Conservation (phyloP, 1,284 basidiomycete species). For the Pterula multifida region DNA sequence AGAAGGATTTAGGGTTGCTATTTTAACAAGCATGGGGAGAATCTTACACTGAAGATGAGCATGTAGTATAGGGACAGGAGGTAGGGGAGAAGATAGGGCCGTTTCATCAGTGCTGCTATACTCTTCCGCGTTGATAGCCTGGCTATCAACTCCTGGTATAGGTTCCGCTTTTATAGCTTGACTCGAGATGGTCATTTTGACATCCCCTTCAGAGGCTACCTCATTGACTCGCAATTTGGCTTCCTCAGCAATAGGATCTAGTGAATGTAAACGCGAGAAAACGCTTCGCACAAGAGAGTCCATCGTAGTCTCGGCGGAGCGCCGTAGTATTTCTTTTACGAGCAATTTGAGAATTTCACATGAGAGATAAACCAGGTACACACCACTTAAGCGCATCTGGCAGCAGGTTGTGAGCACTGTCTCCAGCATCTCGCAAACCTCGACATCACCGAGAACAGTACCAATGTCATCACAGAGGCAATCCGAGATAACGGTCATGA, state of each 20-base stretch:
- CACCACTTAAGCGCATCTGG: constrained; percentile 89
- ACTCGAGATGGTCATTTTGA: constrained; percentile 43
- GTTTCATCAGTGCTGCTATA: background rate
- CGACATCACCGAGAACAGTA: constrained; percentile 72
- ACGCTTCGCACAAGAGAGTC: constrained; percentile 76
- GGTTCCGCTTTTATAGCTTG: background rate
- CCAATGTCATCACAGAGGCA: constrained; percentile 67
- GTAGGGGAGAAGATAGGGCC: background rate
- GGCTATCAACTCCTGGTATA: background rate
- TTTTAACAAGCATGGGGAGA: constrained; percentile 5
- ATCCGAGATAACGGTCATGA: constrained; percentile 85
- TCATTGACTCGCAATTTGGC: constrained; percentile 38
- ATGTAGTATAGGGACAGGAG: background rate
- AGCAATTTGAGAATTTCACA: constrained; percentile 47
- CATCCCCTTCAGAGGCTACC: constrained; percentile 43
- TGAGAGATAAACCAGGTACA: constrained; percentile 20
- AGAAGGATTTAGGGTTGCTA: constrained; percentile 13
- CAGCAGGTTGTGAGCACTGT: constrained; percentile 96
- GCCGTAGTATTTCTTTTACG: constrained; percentile 34
- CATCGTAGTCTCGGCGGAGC: constrained; percentile 93
- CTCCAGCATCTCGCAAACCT: constrained; percentile 97
- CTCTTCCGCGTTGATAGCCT: no score
- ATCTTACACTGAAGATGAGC: constrained; percentile 32
- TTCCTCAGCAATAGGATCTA: constrained; percentile 62
- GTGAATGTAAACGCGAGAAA: constrained; percentile 60